Conservation (phyloP, 2,329 filamentous ascomycete species). For the Fusarium sambucinum region DNA sequence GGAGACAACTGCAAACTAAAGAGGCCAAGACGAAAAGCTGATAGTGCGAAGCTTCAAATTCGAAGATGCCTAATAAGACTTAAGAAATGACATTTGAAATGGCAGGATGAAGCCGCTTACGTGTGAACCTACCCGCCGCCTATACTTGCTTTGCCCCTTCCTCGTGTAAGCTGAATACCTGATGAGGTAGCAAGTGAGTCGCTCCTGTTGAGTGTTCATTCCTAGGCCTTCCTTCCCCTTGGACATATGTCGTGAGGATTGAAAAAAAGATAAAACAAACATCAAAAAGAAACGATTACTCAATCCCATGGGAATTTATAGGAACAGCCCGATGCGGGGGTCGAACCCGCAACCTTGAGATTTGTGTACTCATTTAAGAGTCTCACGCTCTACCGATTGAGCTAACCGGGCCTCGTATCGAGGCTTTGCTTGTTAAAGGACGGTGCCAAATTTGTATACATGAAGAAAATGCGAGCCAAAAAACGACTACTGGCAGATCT, state of each 20-base stretch:
- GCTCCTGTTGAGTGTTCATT: background rate
- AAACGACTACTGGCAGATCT: no score
- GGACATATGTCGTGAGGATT: background rate
- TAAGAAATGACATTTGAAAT: background rate
- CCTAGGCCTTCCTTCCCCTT: no score
- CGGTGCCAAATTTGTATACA: rapidly evolving
- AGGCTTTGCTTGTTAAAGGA: background rate
- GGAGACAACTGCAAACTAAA: slow-evolving; percentile 10
- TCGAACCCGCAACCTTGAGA: slow-evolving; percentile 70
- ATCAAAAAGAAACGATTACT: slow-evolving; percentile 13
- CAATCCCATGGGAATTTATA: slow-evolving; percentile 25
- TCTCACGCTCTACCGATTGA: slow-evolving; percentile 75
- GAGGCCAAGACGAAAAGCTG: background rate
- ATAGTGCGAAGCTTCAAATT: background rate
- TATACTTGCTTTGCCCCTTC: background rate
- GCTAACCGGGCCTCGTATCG: slow-evolving; percentile 52
- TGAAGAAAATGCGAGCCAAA: no score
- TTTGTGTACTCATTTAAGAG: slow-evolving; percentile 63
- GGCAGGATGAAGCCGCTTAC: background rate
- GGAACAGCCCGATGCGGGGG: slow-evolving; percentile 56
- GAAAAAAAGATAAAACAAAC: background rate
- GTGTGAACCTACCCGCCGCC: background rate
- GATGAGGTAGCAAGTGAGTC: background rate
- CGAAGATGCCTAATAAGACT: background rate
- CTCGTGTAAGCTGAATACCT: background rate